These are phyloP conservation scores for Xylaria sp. DNA, from an alignment of 2,329 filamentous ascomycete genomes.

Conservation along the genomic window DNA sequence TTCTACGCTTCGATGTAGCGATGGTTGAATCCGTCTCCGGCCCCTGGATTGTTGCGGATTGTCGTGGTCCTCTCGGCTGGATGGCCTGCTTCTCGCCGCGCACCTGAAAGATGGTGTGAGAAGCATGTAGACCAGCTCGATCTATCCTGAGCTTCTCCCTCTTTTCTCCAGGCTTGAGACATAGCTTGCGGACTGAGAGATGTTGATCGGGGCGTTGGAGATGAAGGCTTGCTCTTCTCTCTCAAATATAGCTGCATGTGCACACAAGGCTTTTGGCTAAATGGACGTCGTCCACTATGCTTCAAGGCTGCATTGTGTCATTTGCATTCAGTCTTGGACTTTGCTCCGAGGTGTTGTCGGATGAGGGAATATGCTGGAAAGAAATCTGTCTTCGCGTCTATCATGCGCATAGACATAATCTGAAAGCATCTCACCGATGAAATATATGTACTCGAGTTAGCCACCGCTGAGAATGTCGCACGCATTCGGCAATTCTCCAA, in stretches of 20 bases:
- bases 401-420: slow-evolving; percentile 8
- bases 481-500: slow-evolving; percentile 90
- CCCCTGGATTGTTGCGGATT: slow-evolving; percentile 73
- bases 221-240: slow-evolving; percentile 77
- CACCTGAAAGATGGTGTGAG: slow-evolving; percentile 46
- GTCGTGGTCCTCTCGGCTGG: slow-evolving; percentile 87
- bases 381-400: slow-evolving; percentile 18
- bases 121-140: slow-evolving; percentile 78
- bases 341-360: slow-evolving; percentile 77
- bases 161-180: slow-evolving; percentile 59
- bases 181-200: slow-evolving; percentile 67
- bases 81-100: slow-evolving; percentile 55
- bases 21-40: slow-evolving; percentile 57
- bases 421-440: slow-evolving; percentile 75
- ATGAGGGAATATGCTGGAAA: slow-evolving; percentile 65
- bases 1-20: slow-evolving; percentile 49
- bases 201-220: slow-evolving; percentile 79
- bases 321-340: slow-evolving; percentile 59
- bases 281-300: background rate
- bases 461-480: slow-evolving; percentile 91
- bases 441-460: slow-evolving; percentile 84
- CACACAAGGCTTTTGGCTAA: slow-evolving; percentile 40
- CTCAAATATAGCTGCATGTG: slow-evolving; percentile 77
- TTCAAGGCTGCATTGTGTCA: slow-evolving; percentile 49
- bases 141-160: slow-evolving; percentile 74